A percentile compares a stretch with the other conserved stretches of the same genome.
phyloP scores from a whole-genome alignment of 192 early-diverging fungal species.

The Podila clonocystis region DNA sequence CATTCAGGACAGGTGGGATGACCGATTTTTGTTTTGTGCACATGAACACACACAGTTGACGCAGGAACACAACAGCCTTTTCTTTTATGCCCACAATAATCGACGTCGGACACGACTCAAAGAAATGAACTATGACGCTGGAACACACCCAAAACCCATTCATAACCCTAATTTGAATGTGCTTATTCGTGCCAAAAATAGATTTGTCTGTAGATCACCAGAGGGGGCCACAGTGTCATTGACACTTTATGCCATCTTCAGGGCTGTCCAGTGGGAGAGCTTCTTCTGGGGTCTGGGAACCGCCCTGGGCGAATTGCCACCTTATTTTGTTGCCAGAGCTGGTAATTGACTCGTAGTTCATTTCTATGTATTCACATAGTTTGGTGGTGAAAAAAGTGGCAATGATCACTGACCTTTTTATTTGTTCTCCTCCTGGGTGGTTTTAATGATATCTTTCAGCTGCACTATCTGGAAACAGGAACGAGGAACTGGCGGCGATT shows the following conservation, averaged over 20 bases:
- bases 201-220: slow-evolving; percentile 48
- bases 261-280: slow-evolving; percentile 79
- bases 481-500: slow-evolving; percentile 55
- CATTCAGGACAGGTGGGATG: too few relatives aligned
- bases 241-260: slow-evolving; percentile 70
- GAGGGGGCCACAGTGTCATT: slow-evolving; percentile 30
- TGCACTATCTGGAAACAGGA: slow-evolving; percentile 64
- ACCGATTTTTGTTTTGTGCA: too few relatives aligned
- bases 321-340: slow-evolving; percentile 94
- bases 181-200: slow-evolving; percentile 15
- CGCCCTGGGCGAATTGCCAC: slow-evolving; percentile 92
- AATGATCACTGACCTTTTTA: too few relatives aligned
- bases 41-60: too few relatives aligned
- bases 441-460: slow-evolving; percentile 26
- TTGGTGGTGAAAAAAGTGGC: not conserved
- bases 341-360: slow-evolving; percentile 50
- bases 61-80: not conserved
- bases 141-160: not conserved
- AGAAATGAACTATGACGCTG: not conserved
- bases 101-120: not conserved
- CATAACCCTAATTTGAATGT: not conserved
- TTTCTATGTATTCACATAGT: too few relatives aligned
- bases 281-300: slow-evolving; percentile 96
- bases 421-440: too few relatives aligned
- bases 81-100: not conserved